Base-by-base conservation (phyloP, 805 yeast genomes). In the Barnettozyma sucrosica region DNA sequence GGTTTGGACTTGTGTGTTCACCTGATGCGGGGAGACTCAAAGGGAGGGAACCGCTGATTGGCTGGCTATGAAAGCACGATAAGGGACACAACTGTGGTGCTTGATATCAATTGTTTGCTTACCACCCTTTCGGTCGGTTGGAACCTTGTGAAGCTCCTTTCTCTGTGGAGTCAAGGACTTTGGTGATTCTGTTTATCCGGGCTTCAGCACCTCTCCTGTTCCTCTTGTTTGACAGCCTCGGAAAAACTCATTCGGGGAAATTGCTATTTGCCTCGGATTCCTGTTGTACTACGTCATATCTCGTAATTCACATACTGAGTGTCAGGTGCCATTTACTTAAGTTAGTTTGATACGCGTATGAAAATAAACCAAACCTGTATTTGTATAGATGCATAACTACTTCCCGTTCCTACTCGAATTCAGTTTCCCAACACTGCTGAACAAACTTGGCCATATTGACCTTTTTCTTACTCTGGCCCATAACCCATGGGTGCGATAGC, bases 401-500 rank as follows among this genome's bases (percentile, higher is more conserved):
- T 28, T 28, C 32, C 16, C 18, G 11, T 20, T 21, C 6, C 18
- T 28, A 45, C 26, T 43, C 43, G 21, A 43, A 5, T 13, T 49
- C 46, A 44, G 21, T 48, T 42, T 56, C 61, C 64, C 64, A 60
- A 33, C 64, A 60, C 53, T 80, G 79, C 50, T 70, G 69, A 18
- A 93, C 87, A 64, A 93, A 86, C 65, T 80, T 83, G 53, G 79
- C 95, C 98, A 93, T 92, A 55, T 81, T 78, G 14, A 92, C 95
- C 44, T 68, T 72, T 61, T 82, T 80, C 53, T 69, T 74, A 67
- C 78, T 77, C 68, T 87, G 96, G 2, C 89, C 88, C 16, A 77
- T 67, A 47, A 89, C 72, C 99, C 99, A 93, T 3, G 97, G 97
- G 69, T 93, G 99, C 45, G 72, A 75, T 41, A 93, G 72, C 92